Evolutionary conservation across 2,329 filamentous ascomycete genomes (phyloP).

Genomic region (Scedosporium aurantiacum): DNA sequence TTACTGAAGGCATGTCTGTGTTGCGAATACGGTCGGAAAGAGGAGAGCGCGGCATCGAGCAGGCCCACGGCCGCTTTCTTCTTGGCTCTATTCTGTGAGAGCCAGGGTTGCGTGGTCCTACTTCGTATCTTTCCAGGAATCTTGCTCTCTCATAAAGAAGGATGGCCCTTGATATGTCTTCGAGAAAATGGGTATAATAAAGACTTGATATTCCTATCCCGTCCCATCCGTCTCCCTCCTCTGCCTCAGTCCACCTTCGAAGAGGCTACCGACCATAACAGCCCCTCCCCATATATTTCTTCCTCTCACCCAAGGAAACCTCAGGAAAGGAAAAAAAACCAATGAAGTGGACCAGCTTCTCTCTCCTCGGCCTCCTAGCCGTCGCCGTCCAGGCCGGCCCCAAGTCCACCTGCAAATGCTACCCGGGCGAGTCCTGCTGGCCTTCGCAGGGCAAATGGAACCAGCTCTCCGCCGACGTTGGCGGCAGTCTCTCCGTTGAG

Average conservation of each 20-base stretch:
- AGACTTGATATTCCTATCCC: background rate
- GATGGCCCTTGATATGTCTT: background rate
- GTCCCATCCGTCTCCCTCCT: background rate
- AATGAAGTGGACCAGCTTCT: background rate
- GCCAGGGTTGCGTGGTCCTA: background rate
- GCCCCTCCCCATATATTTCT: background rate
- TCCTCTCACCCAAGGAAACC: background rate
- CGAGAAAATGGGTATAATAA: background rate
- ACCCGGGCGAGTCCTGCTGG: slow-evolving; percentile 43
- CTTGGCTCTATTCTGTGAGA: background rate
- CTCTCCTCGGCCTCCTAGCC: background rate
- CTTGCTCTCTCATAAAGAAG: background rate
- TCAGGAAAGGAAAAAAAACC: background rate
- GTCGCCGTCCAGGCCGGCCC: background rate
- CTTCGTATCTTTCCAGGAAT: background rate
- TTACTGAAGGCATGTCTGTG: background rate
- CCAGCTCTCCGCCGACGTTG: slow-evolving; percentile 37
- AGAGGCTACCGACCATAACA: background rate
- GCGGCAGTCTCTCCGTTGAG: slow-evolving; percentile 38
- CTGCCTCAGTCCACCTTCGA: background rate
- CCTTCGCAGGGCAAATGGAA: slow-evolving; percentile 35
- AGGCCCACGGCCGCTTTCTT: too few relatives aligned
- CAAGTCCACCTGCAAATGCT: slow-evolving; percentile 25
- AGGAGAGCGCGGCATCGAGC: too few relatives aligned
- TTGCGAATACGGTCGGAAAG: background rate